These are phyloP conservation scores for Colletotrichum phormii DNA, from an alignment of 2,329 filamentous ascomycete species.

Conservation along the genomic window DNA sequence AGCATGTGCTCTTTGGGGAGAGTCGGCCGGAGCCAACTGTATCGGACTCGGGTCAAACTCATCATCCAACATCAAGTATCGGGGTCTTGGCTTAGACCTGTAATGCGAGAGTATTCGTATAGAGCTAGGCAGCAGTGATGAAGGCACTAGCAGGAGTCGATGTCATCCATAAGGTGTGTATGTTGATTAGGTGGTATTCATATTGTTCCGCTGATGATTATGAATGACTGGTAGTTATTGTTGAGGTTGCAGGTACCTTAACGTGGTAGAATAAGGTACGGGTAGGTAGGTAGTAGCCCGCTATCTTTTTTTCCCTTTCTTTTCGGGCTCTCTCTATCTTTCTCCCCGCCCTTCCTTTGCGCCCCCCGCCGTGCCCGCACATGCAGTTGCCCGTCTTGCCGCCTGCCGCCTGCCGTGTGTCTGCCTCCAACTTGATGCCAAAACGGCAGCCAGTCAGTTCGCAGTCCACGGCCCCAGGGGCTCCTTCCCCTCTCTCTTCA, in stretches of 20 bases:
- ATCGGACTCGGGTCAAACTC: neutral
- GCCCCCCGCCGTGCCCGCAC: neutral
- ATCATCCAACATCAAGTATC: slow-evolving; percentile 15
- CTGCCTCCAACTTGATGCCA: neutral
- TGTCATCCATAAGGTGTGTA: neutral
- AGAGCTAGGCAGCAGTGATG: neutral
- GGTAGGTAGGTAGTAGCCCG: too few relatives aligned
- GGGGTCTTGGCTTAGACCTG: slow-evolving; percentile 8
- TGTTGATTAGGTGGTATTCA: neutral
- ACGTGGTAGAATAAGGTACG: too few relatives aligned
- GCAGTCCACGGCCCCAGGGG: neutral
- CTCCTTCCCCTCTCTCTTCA: neutral
- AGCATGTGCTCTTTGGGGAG: slow-evolving; percentile 15
- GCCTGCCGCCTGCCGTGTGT: neutral
- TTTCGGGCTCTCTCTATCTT: too few relatives aligned
- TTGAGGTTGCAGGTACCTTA: neutral
- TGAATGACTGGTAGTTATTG: neutral
- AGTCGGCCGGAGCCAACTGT: slow-evolving; percentile 13
- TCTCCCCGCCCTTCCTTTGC: neutral
- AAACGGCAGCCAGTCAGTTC: neutral
- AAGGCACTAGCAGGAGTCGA: neutral
- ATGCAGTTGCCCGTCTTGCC: neutral
- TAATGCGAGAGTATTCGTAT: neutral
- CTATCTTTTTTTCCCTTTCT: neutral
- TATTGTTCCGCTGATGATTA: neutral